Conservation (phyloP, 2,329 filamentous ascomycete genomes). For the Neonectria faginata region DNA sequence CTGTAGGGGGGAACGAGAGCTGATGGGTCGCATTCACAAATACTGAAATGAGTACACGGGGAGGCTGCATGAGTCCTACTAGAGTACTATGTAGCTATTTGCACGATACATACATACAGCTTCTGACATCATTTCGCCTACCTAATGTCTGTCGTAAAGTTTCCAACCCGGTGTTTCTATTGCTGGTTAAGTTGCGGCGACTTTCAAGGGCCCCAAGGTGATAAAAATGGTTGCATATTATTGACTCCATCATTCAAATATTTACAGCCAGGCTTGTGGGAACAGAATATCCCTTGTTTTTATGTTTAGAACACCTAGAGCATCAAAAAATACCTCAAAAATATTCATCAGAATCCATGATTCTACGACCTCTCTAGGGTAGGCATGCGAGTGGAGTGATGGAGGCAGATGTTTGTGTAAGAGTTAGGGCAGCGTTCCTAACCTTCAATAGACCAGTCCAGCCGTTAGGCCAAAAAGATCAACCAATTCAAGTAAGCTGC, state of each 20-base stretch:
- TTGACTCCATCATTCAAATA: not conserved
- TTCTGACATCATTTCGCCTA: not conserved
- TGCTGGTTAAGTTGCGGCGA: not conserved
- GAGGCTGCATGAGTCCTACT: not conserved
- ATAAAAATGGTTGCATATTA: not conserved
- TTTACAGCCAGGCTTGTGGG: not conserved
- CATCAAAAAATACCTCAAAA: too few relatives aligned
- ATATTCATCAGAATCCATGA: too few relatives aligned
- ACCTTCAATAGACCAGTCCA: too few relatives aligned
- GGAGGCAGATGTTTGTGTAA: too few relatives aligned
- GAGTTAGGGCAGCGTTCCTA: too few relatives aligned
- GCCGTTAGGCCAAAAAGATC: too few relatives aligned
- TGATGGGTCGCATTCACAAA: constrained; percentile 1
- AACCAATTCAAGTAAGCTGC: too few relatives aligned
- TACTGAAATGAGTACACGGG: not conserved
- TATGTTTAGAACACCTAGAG: too few relatives aligned
- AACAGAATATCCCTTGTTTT: not conserved
- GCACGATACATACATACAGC: too few relatives aligned
- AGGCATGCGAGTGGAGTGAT: too few relatives aligned
- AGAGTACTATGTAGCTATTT: too few relatives aligned
- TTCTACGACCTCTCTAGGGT: not conserved
- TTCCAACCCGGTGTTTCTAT: not conserved
- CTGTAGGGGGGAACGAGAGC: constrained; percentile 1
- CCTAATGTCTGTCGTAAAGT: too few relatives aligned
- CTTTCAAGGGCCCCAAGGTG: not conserved